Conservation (phyloP, 257 asterid genomes). For the Leonotis leonurus region DNA sequence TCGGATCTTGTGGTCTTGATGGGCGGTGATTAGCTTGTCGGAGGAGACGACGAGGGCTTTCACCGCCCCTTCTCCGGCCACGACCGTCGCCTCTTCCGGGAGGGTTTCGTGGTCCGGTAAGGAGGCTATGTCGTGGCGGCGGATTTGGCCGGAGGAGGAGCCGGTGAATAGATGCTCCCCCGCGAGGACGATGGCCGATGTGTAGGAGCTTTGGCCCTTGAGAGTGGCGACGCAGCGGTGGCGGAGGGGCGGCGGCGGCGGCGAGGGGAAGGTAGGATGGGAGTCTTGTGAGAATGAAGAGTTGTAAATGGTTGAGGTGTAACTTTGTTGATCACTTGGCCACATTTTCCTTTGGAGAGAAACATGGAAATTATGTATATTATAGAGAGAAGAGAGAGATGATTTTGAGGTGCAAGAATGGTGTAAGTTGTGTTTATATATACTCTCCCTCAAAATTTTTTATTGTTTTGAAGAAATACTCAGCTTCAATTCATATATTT, state of each 20-base stretch:
- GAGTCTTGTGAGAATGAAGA: slow-evolving; percentile 9
- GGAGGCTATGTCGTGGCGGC: neutral
- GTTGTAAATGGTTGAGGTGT: slow-evolving; percentile 29
- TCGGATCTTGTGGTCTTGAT: slow-evolving; percentile 73
- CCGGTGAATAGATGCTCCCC: slow-evolving; percentile 49
- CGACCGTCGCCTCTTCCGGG: slow-evolving; percentile 10
- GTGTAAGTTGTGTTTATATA: neutral
- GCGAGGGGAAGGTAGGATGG: slow-evolving; percentile 22
- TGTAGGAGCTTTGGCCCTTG: slow-evolving; percentile 40
- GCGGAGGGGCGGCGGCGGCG: slow-evolving; percentile 14
- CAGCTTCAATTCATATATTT: no score
- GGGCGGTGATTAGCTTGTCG: slow-evolving; percentile 59
- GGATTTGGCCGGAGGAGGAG: slow-evolving; percentile 54
- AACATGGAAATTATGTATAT: neutral
- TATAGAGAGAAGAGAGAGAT: neutral
- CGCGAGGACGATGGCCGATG: slow-evolving; percentile 47
- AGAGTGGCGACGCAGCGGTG: slow-evolving; percentile 53
- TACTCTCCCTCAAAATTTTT: no score
- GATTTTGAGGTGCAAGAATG: neutral
- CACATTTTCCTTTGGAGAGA: slow-evolving; percentile 25
- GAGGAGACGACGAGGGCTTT: slow-evolving; percentile 43
- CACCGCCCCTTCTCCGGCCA: slow-evolving; percentile 60
- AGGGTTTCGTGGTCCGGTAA: neutral
- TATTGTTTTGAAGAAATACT: neutral
- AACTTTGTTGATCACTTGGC: slow-evolving; percentile 37